Evolutionary conservation across 1,284 basidiomycete species (phyloP).

Genomic region (Wallemia mellicola): DNA sequence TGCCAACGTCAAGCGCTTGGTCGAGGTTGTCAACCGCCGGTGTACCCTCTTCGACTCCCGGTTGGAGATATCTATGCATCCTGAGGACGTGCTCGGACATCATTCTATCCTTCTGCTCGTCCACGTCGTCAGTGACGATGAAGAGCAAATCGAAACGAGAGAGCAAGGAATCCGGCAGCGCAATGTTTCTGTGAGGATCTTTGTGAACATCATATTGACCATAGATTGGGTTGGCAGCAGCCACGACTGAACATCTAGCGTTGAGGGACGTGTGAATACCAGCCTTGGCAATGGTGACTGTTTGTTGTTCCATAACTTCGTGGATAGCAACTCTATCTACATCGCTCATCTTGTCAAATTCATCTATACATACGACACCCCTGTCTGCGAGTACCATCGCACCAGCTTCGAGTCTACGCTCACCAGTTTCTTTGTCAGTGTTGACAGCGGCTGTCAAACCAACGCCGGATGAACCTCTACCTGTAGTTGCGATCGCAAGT

Average conservation of each 20-base stretch:
- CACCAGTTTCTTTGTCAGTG: slow-evolving; percentile 80
- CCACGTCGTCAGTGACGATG: slow-evolving; percentile 91
- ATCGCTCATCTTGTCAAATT: slow-evolving; percentile 99
- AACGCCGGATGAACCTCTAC: slow-evolving; percentile 85
- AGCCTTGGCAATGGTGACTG: slow-evolving; percentile 95
- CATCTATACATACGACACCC: slow-evolving; percentile 96
- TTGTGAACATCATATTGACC: slow-evolving; percentile 99
- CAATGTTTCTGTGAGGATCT: slow-evolving; percentile 96
- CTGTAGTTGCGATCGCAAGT: slow-evolving; percentile 89
- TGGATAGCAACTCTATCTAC: slow-evolving; percentile 98
- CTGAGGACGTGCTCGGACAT: slow-evolving; percentile 95
- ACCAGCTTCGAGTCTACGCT: slow-evolving; percentile 82
- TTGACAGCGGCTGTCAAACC: slow-evolving; percentile 99
- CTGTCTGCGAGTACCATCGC: slow-evolving; percentile 99
- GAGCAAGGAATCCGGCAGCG: slow-evolving; percentile 83
- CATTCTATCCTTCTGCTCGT: slow-evolving; percentile 69
- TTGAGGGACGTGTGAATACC: slow-evolving; percentile 97
- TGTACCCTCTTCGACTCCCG: slow-evolving; percentile 74
- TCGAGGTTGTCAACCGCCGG: slow-evolving; percentile 65
- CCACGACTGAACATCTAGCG: slow-evolving; percentile 87
- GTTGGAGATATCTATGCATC: slow-evolving; percentile 87
- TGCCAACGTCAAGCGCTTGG: slow-evolving; percentile 58
- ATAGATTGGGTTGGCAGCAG: slow-evolving; percentile 96
- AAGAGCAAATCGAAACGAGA: slow-evolving; percentile 98
- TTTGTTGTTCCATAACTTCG: slow-evolving; percentile 99